phyloP scores from a whole-genome alignment of 2,329 filamentous ascomycete genomes.

The Monosporascus ibericus region DNA sequence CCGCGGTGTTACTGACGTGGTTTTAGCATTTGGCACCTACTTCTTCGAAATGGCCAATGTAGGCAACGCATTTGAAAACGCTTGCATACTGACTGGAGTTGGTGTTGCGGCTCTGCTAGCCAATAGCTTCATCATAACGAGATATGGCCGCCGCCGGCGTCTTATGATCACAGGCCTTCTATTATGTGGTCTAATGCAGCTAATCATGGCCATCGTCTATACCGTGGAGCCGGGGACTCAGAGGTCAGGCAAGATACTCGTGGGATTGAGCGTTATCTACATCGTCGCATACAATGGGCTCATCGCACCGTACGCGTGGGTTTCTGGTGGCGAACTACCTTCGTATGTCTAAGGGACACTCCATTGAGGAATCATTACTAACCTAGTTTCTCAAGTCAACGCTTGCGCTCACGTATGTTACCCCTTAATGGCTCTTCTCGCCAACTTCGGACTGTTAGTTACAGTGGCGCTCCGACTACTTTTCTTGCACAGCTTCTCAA shows the following conservation, averaged over 20 bases:
- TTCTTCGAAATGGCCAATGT: slow-evolving; percentile 56
- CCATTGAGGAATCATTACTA: background rate
- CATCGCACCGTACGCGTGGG: slow-evolving; percentile 51
- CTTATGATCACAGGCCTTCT: slow-evolving; percentile 46
- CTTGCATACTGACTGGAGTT: slow-evolving; percentile 47
- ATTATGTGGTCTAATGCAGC: slow-evolving; percentile 47
- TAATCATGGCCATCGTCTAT: slow-evolving; percentile 48
- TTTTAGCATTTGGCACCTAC: slow-evolving; percentile 47
- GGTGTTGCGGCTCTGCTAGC: slow-evolving; percentile 49
- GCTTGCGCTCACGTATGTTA: slow-evolving; percentile 26
- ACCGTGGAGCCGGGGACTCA: slow-evolving; percentile 32
- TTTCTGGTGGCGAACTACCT: slow-evolving; percentile 50
- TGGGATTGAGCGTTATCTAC: slow-evolving; percentile 47
- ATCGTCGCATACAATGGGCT: slow-evolving; percentile 49
- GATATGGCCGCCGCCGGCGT: slow-evolving; percentile 44
- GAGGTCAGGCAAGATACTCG: slow-evolving; percentile 39
- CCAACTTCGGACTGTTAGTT: background rate
- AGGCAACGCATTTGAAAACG: slow-evolving; percentile 48
- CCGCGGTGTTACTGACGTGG: background rate
- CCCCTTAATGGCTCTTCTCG: background rate
- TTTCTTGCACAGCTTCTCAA: no score
- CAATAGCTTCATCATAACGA: slow-evolving; percentile 47
- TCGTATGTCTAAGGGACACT: slow-evolving; percentile 22
- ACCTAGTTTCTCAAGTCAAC: slow-evolving; percentile 27
- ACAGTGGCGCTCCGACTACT: no score